A percentile compares a stretch with the other conserved stretches of the same genome.
Conservation (phyloP, 108 stramenopile species). For the Conticribra weissflogii region DNA sequence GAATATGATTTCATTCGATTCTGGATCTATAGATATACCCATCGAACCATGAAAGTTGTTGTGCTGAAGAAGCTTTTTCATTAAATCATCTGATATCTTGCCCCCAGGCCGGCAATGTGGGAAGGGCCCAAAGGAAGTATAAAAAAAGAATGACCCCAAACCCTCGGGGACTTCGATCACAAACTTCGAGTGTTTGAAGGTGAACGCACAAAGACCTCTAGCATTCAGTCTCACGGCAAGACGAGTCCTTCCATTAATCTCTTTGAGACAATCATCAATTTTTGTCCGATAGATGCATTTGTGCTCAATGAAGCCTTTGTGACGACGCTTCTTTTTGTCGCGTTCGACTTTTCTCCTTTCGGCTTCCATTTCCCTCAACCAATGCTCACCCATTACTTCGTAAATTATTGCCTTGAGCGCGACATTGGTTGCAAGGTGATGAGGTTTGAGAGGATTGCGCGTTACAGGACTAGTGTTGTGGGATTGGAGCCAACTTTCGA, state of each 20-base stretch:
- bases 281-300: not conserved
- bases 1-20: not conserved
- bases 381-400: not conserved
- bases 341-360: not conserved
- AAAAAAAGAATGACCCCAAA: not conserved
- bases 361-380: not conserved
- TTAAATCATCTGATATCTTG: not conserved
- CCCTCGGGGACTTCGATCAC: not conserved
- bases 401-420: not conserved
- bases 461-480: not conserved
- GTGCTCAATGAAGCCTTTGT: not conserved
- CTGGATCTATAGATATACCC: not conserved
- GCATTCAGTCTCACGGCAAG: not conserved
- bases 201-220: not conserved
- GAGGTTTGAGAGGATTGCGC: not conserved
- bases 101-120: not conserved
- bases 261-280: not conserved
- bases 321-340: slow-evolving; percentile 1
- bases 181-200: not conserved
- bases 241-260: not conserved
- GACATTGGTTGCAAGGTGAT: not conserved
- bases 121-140: not conserved
- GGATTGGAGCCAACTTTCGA: not conserved
- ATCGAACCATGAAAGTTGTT: not conserved
- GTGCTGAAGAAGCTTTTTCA: not conserved